Percentiles rank a stretch among this genome's conserved stretches.
These are phyloP conservation scores for Lolium multiflorum DNA, from an alignment of 176 grass and related monocot species.

Conservation along the genomic window DNA sequence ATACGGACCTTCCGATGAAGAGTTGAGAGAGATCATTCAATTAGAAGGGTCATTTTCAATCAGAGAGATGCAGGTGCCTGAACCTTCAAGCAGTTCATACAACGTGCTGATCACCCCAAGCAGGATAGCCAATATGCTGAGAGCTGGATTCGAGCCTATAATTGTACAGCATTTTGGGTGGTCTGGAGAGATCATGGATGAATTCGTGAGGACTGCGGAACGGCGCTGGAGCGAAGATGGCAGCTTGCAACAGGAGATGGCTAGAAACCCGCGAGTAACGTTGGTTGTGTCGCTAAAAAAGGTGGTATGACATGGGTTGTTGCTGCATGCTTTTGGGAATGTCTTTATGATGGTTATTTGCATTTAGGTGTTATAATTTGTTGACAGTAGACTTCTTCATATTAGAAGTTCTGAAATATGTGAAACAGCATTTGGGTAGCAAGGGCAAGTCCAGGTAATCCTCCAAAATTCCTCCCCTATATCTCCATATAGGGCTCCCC, in stretches of 20 bases:
- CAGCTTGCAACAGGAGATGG: slow-evolving; percentile 9
- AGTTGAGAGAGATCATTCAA: slow-evolving; percentile 22
- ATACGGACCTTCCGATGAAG: background rate
- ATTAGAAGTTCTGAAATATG: background rate
- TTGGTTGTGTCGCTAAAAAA: background rate
- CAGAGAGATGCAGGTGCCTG: background rate
- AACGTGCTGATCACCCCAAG: background rate
- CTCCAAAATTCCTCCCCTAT: background rate
- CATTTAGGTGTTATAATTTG: background rate
- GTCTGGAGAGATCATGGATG: slow-evolving; percentile 10
- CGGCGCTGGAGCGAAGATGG: background rate
- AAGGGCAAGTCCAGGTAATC: background rate
- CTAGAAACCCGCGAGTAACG: background rate
- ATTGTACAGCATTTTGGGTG: slow-evolving; percentile 32
- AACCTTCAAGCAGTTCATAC: background rate
- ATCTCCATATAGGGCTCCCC: background rate
- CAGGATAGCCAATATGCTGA: background rate
- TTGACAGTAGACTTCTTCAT: background rate
- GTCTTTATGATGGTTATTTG: background rate
- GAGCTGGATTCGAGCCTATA: slow-evolving; percentile 39
- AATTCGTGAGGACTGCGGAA: slow-evolving; percentile 15
- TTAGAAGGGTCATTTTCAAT: slow-evolving; percentile 30
- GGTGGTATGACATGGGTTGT: background rate
- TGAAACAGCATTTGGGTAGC: background rate
- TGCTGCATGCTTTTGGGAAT: background rate